Base-by-base conservation (phyloP, 345 rosid genomes). In the Lepidium sativum region DNA sequence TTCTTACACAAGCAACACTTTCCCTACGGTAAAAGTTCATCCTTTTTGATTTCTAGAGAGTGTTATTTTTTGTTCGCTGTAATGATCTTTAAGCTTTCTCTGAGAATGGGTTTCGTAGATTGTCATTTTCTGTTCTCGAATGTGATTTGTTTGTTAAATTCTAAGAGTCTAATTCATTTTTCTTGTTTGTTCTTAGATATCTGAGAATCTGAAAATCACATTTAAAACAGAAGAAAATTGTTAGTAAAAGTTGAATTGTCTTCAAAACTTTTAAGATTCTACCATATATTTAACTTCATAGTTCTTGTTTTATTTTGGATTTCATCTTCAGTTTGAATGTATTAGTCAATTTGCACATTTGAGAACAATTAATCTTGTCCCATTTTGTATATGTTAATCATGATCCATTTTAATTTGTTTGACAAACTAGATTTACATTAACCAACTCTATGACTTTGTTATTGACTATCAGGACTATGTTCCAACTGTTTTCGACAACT, bases 1-100 rank as follows among this genome's bases (percentile, higher is more conserved):
- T 71, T 92, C 98, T 57, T 92, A 92, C 71, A 89, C 97, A 61
- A 92, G 98, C 84, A 92, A 92, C 82, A 87, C 97, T 67, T 92
- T 89, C 73, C 97, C 98, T 41, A 92, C 91, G 84, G 98, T 92
- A 73, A 50, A n/a, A 18, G 9, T 17, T 38, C 50, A 6, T 63
- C 5, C 58, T 21, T 40, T 35, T 54, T 63, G 10, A 35, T 56
- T n/a, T n/a, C n/a, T 33, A 8, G 23, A 8, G 29, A n/a, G n/a
- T n/a, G n/a, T n/a, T 38, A 4, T 14, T 15, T 12, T 29, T 34
- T 7, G 53, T 16, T 68, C 59, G 38, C n/a, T n/a, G n/a, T n/a
- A n/a, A n/a, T n/a, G 40, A 37, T 52, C 62, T 69, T 60, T 44
- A 69, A 59, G 53, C 54, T 42, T 42, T 47, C 2, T 60, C 31